Evolutionary conservation across 1,139 yeast genomes (phyloP).

Genomic region (Chernovozyma sophiae-reginae): DNA sequence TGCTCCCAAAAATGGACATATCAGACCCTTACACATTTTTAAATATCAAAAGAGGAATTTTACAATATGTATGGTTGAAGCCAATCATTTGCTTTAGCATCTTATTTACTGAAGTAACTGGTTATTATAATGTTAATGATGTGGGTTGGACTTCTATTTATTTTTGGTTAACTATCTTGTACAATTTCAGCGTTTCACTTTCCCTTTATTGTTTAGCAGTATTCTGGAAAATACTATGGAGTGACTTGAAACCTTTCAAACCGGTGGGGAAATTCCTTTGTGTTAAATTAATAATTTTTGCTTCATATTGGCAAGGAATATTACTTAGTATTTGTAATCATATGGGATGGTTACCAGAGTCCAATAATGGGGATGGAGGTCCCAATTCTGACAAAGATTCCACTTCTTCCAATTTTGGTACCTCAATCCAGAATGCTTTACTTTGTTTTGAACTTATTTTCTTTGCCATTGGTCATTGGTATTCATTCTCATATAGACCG

Average conservation of each 20-base stretch:
- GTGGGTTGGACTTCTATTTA: conserved; percentile 49
- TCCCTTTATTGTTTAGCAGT: conserved; percentile 83
- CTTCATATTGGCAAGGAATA: conserved; percentile 95
- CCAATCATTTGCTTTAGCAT: conserved; percentile 67
- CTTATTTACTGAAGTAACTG: conserved; percentile 47
- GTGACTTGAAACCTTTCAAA: conserved; percentile 71
- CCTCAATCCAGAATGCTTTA: conserved; percentile 71
- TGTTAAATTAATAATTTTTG: conserved; percentile 89
- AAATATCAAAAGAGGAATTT: conserved; percentile 73
- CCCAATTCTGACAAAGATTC: background rate
- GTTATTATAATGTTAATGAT: conserved; percentile 49
- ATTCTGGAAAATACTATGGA: conserved; percentile 85
- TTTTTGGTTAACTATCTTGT: conserved; percentile 65
- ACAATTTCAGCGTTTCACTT: conserved; percentile 75
- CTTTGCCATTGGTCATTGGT: conserved; percentile 85
- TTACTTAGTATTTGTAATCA: conserved; percentile 52
- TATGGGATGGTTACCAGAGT: conserved; percentile 15
- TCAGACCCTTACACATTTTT: conserved; percentile 82
- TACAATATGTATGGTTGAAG: conserved; percentile 94
- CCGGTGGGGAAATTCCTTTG: conserved; percentile 93
- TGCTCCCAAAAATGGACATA: conserved; percentile 65
- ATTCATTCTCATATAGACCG: conserved; percentile 75
- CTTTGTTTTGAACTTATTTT: conserved; percentile 81
- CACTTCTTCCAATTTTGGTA: conserved; percentile 34
- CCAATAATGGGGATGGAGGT: conserved; percentile 17